Conservation (phyloP, 1,284 basidiomycete species). For the Dichomitus squalens region DNA sequence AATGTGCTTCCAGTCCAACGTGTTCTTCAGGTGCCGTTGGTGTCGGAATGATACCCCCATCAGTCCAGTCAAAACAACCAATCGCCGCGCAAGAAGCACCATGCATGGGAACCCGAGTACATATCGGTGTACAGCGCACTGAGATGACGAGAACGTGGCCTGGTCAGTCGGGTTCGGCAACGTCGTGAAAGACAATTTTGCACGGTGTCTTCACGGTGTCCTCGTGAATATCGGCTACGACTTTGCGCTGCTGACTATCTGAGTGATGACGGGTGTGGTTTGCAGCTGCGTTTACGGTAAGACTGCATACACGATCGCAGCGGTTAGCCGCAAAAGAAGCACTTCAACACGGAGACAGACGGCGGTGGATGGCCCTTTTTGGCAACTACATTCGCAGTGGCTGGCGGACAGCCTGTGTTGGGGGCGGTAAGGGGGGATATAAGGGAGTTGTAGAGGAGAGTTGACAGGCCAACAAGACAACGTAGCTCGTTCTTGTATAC, state of each 20-base stretch:
- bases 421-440: background rate
- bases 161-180: too few species aligned
- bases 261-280: background rate
- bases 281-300: background rate
- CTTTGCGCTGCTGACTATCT: background rate
- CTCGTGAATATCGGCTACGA: background rate
- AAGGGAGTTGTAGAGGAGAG: too few species aligned
- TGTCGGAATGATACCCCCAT: background rate
- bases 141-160: background rate
- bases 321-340: background rate
- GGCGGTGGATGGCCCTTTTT: background rate
- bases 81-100: background rate
- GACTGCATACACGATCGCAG: background rate
- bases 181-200: too few species aligned
- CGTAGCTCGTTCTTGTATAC: too few species aligned
- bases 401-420: background rate
- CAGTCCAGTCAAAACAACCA: background rate
- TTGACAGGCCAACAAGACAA: background rate
- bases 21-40: background rate
- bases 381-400: background rate
- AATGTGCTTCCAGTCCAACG: background rate
- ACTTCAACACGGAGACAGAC: background rate
- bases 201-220: background rate
- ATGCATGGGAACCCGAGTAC: background rate
- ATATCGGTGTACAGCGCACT: background rate